Evolutionary conservation across 257 asterid species (phyloP), one percentile per base, ranked within the genome.

Genomic region (Solanum megistacrolobum): DNA sequence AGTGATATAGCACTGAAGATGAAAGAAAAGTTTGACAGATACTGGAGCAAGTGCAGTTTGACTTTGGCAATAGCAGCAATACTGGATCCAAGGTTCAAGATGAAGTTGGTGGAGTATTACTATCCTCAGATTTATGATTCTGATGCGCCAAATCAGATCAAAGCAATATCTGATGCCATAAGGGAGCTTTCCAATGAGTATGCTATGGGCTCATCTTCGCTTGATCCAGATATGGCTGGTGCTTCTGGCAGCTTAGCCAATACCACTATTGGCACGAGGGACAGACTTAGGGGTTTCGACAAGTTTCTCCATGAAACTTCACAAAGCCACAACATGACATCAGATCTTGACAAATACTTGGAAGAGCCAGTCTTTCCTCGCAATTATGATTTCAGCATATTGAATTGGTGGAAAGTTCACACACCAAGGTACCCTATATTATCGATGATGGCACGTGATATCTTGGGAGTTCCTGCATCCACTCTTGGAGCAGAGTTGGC

Each of bases 401-500:
- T 97, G 83, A 96, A 97, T 91, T 97, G 99, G 99, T 97, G 99
- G 99, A 97, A 94, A 92, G 99, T 97, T 75, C 99, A 97, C 88
- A 94, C 96, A 3, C 99, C 99, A 9, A 94, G 99, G 95, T 96
- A 97, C 87, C 99, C 99, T 18, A 92, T 94, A 84, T 93, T 96
- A 90, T 97, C 99, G 16, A 92, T 93, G 95, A 94, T 97, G 95
- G 99, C 99, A 7, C 98, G 99, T 14, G 99, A 97, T 91, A 85
- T 96, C 73, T 94, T 97, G 90, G 96, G 93, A 11, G 89, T 95
- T 87, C 98, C 98, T 12, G 94, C 94, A 75, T 94, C 98, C 52
- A 95, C 98, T 52, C 94, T 97, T 87, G 98, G 93, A 58, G 93
- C 91, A 10, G 98, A 94, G 85, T 89, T 91, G 76, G 95, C 94